Evolutionary conservation across 2,329 filamentous ascomycete species (phyloP).

Genomic region (Monilinia polystroma): DNA sequence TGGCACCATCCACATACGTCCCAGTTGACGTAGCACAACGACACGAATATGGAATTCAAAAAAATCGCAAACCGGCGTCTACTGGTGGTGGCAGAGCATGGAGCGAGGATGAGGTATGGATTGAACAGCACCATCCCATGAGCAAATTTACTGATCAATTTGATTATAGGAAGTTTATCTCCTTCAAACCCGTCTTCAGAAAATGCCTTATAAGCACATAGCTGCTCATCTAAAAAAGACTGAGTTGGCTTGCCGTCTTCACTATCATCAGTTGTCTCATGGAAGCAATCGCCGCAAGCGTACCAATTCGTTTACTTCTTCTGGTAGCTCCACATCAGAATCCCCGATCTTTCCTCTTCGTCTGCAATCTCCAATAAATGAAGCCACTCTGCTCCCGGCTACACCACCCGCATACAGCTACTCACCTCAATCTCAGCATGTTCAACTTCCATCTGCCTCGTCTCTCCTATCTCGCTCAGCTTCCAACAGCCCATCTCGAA

Average conservation of each 20-base stretch:
- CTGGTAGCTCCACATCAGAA: constrained; percentile 52
- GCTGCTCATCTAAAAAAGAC: constrained; percentile 83
- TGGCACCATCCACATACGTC: constrained; percentile 36
- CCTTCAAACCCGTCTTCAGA: constrained; percentile 78
- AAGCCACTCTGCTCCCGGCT: constrained; percentile 36
- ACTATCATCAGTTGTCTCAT: constrained; percentile 83
- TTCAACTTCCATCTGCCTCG: constrained; percentile 48
- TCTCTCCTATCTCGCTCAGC: constrained; percentile 51
- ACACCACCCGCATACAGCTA: constrained; percentile 43
- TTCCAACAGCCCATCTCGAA: constrained; percentile 51
- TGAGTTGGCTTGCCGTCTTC: constrained; percentile 80
- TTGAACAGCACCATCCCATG: neutral
- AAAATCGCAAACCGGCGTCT: constrained; percentile 66
- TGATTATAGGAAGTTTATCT: constrained; percentile 71
- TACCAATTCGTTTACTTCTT: constrained; percentile 67
- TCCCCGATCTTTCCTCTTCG: constrained; percentile 52
- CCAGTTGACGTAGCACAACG: constrained; percentile 55
- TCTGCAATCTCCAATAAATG: constrained; percentile 52
- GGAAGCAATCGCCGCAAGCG: constrained; percentile 79
- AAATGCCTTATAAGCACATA: constrained; percentile 91
- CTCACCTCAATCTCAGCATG: constrained; percentile 38
- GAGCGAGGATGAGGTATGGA: constrained; percentile 77
- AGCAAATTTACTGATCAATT: constrained; percentile 2
- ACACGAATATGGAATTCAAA: constrained; percentile 59
- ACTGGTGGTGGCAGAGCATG: constrained; percentile 77